These are phyloP conservation scores for Claviceps maximensis DNA, from an alignment of 2,329 filamentous ascomycete genomes.

Conservation along the genomic window DNA sequence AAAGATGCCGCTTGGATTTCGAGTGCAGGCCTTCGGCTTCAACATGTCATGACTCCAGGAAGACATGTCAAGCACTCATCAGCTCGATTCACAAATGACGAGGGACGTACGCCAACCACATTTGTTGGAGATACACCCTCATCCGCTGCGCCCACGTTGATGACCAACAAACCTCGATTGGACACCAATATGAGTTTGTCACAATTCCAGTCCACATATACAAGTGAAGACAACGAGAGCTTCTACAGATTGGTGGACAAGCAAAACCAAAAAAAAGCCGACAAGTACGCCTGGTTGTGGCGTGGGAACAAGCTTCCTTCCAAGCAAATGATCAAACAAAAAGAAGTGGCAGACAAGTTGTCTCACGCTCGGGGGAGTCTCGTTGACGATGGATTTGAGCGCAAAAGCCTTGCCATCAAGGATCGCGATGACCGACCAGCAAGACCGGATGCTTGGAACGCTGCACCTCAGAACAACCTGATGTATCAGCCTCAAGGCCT, in stretches of 20 bases:
- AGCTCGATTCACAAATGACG: slow-evolving; percentile 14
- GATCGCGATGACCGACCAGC: slow-evolving; percentile 61
- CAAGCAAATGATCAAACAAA: slow-evolving; percentile 63
- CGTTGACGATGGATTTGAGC: slow-evolving; percentile 42
- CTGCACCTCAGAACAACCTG: slow-evolving; percentile 62
- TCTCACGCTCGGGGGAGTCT: slow-evolving; percentile 29
- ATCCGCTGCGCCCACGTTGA: slow-evolving; percentile 33
- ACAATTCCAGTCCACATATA: slow-evolving; percentile 84
- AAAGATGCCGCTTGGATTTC: slow-evolving; percentile 76
- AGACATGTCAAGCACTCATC: slow-evolving; percentile 23
- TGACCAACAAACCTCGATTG: slow-evolving; percentile 33
- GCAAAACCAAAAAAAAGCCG: slow-evolving; percentile 71
- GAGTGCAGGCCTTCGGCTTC: slow-evolving; percentile 58
- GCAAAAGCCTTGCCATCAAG: slow-evolving; percentile 47
- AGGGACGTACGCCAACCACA: slow-evolving; percentile 46
- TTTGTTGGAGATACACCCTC: slow-evolving; percentile 64
- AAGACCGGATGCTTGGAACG: slow-evolving; percentile 62
- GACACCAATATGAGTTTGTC: slow-evolving; percentile 71
- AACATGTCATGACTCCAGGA: slow-evolving; percentile 71
- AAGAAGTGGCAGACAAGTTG: slow-evolving; percentile 44
- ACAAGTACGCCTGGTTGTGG: slow-evolving; percentile 86
- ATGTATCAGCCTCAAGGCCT: slow-evolving; percentile 71
- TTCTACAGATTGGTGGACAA: slow-evolving; percentile 88
- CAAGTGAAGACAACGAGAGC: slow-evolving; percentile 93
- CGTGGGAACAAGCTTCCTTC: slow-evolving; percentile 72